Evolutionary conservation across 768 basidiomycete genomes (phyloP).

Genomic region (Phylloporus rhodoxanthus): DNA sequence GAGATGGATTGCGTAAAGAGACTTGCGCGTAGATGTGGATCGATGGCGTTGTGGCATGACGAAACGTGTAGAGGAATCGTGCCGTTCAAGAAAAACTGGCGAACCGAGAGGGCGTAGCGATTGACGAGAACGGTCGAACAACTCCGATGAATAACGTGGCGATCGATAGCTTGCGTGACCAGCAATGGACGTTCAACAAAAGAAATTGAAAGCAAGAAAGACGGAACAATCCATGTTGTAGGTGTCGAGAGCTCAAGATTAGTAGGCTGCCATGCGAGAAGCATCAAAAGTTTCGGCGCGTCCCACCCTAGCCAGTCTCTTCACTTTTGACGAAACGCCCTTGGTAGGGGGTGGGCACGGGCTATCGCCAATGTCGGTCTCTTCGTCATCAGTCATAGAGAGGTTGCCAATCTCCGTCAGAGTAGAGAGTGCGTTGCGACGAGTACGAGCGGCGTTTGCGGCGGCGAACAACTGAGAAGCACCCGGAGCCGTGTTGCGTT

Average conservation of each 20-base stretch:
- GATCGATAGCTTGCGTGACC: constrained; percentile 8
- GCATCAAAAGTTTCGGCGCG: constrained; percentile 71
- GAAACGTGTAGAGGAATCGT: constrained; percentile 11
- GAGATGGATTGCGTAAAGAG: constrained; percentile 2
- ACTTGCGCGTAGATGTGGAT: constrained; percentile 10
- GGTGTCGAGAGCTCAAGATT: constrained; percentile 21
- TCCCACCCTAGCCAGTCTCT: constrained; percentile 47
- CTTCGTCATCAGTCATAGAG: constrained; percentile 65
- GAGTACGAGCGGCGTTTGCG: constrained; percentile 59
- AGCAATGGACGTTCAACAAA: constrained; percentile 3
- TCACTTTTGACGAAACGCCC: constrained; percentile 47
- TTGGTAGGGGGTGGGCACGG: constrained; percentile 81
- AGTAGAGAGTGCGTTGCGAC: constrained; percentile 57
- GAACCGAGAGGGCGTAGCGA: constrained; percentile 11
- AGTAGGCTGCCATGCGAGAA: constrained; percentile 45
- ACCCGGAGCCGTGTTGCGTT: constrained; percentile 64
- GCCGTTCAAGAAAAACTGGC: constrained; percentile 11
- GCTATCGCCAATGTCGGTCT: constrained; percentile 76
- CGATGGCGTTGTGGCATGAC: constrained; percentile 13
- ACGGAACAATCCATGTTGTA: neutral
- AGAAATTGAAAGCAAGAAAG: constrained; percentile 7
- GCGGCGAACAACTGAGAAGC: constrained; percentile 60
- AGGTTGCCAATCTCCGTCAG: constrained; percentile 63
- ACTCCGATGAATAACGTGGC: constrained; percentile 2
- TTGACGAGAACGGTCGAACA: constrained; percentile 2